Conservation (phyloP, 139 green algal genomes). For the Coccomyxa sp. region DNA sequence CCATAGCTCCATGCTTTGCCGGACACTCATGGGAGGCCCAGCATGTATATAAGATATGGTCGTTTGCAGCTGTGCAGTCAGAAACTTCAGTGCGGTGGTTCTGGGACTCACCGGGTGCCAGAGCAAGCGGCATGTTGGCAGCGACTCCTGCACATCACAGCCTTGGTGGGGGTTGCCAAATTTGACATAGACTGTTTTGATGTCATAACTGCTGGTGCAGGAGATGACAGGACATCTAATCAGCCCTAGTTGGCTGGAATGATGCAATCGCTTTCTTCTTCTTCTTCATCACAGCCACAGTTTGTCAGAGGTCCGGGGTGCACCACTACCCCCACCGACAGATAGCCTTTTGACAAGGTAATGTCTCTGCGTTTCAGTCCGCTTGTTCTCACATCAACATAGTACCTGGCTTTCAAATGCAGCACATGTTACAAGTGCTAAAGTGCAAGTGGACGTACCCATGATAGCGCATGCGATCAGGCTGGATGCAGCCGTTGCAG, state of each 20-base stretch:
- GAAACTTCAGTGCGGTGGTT: too few species aligned
- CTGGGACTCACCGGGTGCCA: conserved; percentile 37
- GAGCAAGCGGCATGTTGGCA: conserved; percentile 70
- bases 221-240: too few species aligned
- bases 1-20: too few species aligned
- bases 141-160: not conserved
- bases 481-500: conserved; percentile 57
- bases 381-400: not conserved
- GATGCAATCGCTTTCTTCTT: too few species aligned
- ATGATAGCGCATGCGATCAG: conserved; percentile 70
- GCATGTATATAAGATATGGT: too few species aligned
- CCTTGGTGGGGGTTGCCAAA: not conserved
- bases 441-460: conserved; percentile 29
- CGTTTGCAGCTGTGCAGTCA: too few species aligned
- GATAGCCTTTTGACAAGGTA: not conserved
- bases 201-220: too few species aligned
- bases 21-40: too few species aligned
- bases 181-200: too few species aligned
- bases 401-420: not conserved
- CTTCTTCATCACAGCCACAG: not conserved
- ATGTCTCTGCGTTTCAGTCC: not conserved
- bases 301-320: too few species aligned
- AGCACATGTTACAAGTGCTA: too few species aligned
- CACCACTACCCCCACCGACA: not conserved
- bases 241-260: too few species aligned